These are phyloP conservation scores for Tilletia indica DNA, from an alignment of 1,284 basidiomycete species.

Conservation along the genomic window DNA sequence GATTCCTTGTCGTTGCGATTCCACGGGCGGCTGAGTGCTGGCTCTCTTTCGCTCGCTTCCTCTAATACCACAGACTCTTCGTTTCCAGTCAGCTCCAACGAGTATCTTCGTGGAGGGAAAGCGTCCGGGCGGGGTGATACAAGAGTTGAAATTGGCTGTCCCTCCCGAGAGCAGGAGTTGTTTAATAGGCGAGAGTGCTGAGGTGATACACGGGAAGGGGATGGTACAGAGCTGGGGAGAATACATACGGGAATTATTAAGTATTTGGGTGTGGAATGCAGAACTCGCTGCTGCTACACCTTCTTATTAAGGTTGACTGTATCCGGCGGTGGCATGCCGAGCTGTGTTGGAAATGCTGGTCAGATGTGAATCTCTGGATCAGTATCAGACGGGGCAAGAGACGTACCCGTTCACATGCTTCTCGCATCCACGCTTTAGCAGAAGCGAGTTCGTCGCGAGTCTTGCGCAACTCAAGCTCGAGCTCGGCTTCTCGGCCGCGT, in stretches of 20 bases:
- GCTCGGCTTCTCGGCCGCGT: background rate
- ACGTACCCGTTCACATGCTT: conserved; percentile 8
- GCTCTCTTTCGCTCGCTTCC: no score
- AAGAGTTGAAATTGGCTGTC: background rate
- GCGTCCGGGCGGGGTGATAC: no score
- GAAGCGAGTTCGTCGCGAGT: conserved; percentile 7
- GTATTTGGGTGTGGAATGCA: no score
- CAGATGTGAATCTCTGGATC: background rate
- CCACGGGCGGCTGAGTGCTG: no score
- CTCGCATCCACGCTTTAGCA: conserved; percentile 5
- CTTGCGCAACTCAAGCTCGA: conserved; percentile 5
- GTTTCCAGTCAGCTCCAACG: no score
- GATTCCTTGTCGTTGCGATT: no score
- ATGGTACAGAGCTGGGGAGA: background rate
- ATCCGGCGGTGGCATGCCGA: background rate
- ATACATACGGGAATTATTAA: background rate
- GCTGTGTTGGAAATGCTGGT: background rate
- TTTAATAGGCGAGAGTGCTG: background rate
- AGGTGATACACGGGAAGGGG: background rate
- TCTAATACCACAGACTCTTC: no score
- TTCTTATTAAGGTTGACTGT: background rate
- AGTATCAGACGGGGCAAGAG: background rate
- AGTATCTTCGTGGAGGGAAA: no score
- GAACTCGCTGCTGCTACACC: no score
- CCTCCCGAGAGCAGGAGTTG: background rate